Percentiles rank a stretch among this genome's conserved stretches.
These are phyloP conservation scores for Yamadazyma buinensis DNA, from an alignment of 1,139 yeast species.

Conservation along the genomic window DNA sequence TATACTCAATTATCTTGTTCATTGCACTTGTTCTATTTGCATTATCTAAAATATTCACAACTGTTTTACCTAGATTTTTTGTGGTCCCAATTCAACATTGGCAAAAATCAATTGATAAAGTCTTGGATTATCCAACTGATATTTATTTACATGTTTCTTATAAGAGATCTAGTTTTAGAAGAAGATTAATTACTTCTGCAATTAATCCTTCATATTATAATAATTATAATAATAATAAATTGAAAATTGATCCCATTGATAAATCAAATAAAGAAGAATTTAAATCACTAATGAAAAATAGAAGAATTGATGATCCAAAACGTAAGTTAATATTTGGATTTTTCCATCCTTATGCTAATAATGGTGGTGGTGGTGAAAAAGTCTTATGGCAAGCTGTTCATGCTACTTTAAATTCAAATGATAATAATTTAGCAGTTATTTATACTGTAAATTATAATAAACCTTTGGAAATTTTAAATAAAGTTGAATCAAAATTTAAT, in stretches of 20 bases:
- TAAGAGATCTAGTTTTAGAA: conserved; percentile 46
- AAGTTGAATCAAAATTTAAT: conserved; percentile 64
- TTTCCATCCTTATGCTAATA: conserved; percentile 93
- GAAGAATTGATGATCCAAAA: conserved; percentile 34
- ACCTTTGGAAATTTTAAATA: conserved; percentile 51
- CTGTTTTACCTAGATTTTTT: conserved; percentile 34
- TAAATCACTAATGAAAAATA: conserved; percentile 27
- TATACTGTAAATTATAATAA: conserved; percentile 69
- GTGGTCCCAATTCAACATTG: conserved; percentile 45
- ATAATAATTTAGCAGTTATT: conserved; percentile 58
- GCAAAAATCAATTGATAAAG: conserved; percentile 35
- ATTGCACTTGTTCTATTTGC: too few species aligned
- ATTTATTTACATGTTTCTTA: conserved; percentile 34
- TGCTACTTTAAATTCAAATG: conserved; percentile 54
- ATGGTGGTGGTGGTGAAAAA: conserved; percentile 98
- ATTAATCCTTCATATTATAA: conserved; percentile 46
- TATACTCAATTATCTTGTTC: too few species aligned
- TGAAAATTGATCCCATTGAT: conserved; percentile 34
- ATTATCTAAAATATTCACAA: too few species aligned
- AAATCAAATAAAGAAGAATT: conserved; percentile 22
- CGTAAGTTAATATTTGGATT: conserved; percentile 65
- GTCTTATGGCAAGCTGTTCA: conserved; percentile 94
- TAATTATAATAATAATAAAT: conserved; percentile 37
- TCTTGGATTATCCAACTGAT: conserved; percentile 30
- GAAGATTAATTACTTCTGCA: conserved; percentile 53